These are phyloP conservation scores for Prunella vulgaris DNA, from an alignment of 257 asterid species.

Conservation along the genomic window DNA sequence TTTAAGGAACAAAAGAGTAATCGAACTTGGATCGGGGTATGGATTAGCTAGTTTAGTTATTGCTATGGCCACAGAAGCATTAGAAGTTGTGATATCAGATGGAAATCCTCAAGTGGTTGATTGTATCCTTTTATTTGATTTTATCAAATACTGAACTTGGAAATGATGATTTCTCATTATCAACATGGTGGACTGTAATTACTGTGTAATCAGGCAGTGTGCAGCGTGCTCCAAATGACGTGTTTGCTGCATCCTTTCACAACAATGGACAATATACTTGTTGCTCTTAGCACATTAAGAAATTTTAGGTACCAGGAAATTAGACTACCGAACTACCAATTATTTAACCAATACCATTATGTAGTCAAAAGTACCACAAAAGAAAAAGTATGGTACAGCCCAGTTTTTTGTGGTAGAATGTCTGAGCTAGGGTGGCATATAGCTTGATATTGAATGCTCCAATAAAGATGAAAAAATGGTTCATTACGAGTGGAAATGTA, in stretches of 20 bases:
- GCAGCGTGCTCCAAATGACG: conserved; percentile 9
- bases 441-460: not conserved
- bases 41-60: conserved; percentile 90
- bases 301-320: not conserved
- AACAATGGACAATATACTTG: not conserved
- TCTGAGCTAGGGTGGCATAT: not conserved
- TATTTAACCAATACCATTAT: not conserved
- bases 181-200: not conserved
- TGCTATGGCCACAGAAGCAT: conserved; percentile 65
- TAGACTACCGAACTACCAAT: not conserved
- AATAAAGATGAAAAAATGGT: not conserved
- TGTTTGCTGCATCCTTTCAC: conserved; percentile 13
- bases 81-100: conserved; percentile 83
- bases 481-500: not conserved
- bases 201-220: not conserved
- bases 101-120: conserved; percentile 95
- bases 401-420: not conserved
- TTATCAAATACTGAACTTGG: conserved; percentile 7
- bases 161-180: not conserved
- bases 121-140: conserved; percentile 68
- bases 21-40: conserved; percentile 93
- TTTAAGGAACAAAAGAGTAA: conserved; percentile 68
- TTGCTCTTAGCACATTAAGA: not conserved
- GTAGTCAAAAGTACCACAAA: not conserved
- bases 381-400: not conserved